Conservation (phyloP, 192 early-diverging fungal genomes). For the Rhizoclosmatium globosum region DNA sequence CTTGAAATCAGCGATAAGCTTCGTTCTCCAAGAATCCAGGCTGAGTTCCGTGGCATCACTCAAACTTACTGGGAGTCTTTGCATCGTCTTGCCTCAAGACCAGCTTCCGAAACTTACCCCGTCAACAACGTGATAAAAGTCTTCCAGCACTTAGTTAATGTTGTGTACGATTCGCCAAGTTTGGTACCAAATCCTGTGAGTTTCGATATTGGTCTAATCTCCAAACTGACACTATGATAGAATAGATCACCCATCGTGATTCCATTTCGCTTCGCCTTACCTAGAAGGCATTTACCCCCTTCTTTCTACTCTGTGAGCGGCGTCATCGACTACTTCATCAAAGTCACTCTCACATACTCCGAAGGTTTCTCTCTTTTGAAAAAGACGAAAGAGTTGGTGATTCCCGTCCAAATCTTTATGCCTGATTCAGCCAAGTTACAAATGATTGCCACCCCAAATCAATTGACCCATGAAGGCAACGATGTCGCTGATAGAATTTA, state of each 20-base stretch:
- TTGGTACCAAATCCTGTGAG: not conserved
- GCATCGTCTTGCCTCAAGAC: not conserved
- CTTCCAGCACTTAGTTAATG: too few species aligned
- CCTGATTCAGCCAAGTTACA: not conserved
- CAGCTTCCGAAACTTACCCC: not conserved
- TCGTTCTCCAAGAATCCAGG: conserved; percentile 15
- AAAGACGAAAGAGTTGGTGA: not conserved
- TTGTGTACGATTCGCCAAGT: too few species aligned
- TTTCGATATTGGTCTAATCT: conserved; percentile 16
- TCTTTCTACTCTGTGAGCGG: conserved; percentile 6
- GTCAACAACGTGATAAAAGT: too few species aligned
- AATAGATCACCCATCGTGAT: conserved; percentile 14
- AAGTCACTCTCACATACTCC: not conserved
- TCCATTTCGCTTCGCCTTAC: conserved; percentile 28
- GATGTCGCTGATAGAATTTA: not conserved
- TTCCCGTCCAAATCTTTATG: not conserved
- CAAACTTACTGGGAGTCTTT: conserved; percentile 30
- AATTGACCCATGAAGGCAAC: not conserved
- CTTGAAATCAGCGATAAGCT: conserved; percentile 4
- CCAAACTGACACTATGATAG: not conserved
- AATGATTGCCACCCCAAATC: not conserved
- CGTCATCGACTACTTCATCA: not conserved
- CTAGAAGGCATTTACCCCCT: conserved; percentile 7
- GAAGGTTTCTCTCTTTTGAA: not conserved
- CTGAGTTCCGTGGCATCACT: conserved; percentile 27